Evolutionary conservation across 495 filamentous ascomycete species (phyloP).

Genomic region (Aspergillus coremiiformis): DNA sequence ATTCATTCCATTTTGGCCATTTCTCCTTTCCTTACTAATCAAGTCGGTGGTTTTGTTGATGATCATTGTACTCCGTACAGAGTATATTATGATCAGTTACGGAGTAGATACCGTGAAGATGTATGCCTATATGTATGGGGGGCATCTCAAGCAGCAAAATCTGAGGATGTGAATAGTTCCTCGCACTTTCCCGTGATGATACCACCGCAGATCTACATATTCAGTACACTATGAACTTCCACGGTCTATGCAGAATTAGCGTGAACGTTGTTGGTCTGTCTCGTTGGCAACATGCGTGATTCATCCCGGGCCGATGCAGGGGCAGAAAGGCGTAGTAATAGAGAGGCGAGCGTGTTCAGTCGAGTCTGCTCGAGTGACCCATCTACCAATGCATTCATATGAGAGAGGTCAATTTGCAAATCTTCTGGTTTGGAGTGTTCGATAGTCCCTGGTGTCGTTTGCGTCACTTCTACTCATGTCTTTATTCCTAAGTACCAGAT

Average conservation of each 20-base stretch:
- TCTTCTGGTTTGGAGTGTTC: conserved; percentile 42
- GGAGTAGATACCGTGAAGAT: not conserved
- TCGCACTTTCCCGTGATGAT: no score
- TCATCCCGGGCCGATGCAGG: conserved; percentile 22
- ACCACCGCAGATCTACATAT: no score
- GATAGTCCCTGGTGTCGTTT: conserved; percentile 38
- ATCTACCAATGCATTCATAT: conserved; percentile 25
- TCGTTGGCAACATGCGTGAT: conserved; percentile 27
- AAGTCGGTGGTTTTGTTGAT: not conserved
- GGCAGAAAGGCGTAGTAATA: no score
- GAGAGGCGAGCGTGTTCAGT: conserved; percentile 30
- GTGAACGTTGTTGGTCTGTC: no score
- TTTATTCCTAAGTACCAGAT: conserved; percentile 6
- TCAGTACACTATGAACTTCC: no score
- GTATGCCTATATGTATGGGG: no score
- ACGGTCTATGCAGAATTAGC: no score
- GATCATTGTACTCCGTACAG: not conserved
- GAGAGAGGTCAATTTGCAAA: conserved; percentile 40
- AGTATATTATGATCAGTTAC: not conserved
- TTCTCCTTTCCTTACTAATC: not conserved
- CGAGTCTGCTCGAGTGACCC: conserved; percentile 19
- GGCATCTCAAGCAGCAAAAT: no score
- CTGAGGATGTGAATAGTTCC: no score
- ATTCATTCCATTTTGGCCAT: conserved; percentile 68
- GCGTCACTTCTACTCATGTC: conserved; percentile 46